These are phyloP conservation scores for Lavandula angustifolia DNA, from an alignment of 257 asterid genomes.

Conservation along the genomic window DNA sequence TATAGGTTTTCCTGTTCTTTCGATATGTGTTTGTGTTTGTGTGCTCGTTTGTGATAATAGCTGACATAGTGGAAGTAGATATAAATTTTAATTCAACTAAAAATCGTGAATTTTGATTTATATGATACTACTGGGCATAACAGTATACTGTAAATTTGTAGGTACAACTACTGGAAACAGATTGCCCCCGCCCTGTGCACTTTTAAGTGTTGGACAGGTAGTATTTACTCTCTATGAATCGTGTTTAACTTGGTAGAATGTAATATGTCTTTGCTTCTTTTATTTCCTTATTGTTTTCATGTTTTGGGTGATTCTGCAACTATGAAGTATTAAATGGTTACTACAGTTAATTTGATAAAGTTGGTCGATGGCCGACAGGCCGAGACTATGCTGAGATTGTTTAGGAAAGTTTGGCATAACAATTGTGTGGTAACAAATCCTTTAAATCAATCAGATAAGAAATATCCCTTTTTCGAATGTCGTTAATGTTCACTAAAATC, in stretches of 20 bases:
- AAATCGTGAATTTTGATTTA: too few relatives aligned
- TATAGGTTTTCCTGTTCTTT: constrained; percentile 5
- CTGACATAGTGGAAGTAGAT: neutral
- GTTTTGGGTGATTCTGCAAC: neutral
- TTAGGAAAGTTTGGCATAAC: neutral
- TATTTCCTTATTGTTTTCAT: too few relatives aligned
- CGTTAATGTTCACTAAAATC: constrained; percentile 2
- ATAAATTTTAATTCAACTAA: too few relatives aligned
- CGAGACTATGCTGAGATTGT: neutral
- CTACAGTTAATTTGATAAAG: neutral
- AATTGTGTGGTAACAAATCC: constrained; percentile 1
- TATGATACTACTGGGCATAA: too few relatives aligned
- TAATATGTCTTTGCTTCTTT: neutral
- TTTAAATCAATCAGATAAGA: neutral
- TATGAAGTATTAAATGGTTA: neutral
- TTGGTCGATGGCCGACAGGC: neutral
- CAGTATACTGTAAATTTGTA: constrained; percentile 29
- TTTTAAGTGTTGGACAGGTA: constrained; percentile 65
- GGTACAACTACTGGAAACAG: constrained; percentile 47
- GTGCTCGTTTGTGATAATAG: neutral
- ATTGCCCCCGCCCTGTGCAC: constrained; percentile 52
- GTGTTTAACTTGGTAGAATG: neutral
- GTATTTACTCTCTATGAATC: constrained; percentile 13
- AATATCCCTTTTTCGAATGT: neutral
- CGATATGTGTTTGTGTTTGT: neutral